Evolutionary conservation across 225 moss, liverwort and hornwort genomes (phyloP).

Genomic region (Physcomitrellopsis africana): DNA sequence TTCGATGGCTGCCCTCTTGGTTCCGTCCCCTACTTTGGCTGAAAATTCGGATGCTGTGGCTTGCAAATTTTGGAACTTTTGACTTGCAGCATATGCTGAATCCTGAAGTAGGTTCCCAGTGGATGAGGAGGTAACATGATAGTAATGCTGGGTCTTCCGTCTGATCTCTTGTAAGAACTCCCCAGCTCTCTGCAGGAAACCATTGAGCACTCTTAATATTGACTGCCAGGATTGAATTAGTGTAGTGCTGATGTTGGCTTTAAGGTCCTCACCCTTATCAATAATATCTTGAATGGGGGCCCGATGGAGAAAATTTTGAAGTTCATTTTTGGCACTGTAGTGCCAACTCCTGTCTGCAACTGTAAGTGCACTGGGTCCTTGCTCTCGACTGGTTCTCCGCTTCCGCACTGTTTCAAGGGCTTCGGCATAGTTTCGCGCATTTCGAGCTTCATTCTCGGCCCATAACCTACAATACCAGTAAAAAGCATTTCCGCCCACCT

Average conservation of each 20-base stretch:
- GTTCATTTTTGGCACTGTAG: slow-evolving; percentile 22
- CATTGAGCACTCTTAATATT: slow-evolving; percentile 23
- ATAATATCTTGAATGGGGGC: slow-evolving; percentile 48
- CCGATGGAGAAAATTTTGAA: slow-evolving; percentile 42
- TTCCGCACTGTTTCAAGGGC: slow-evolving; percentile 43
- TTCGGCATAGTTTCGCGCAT: too few relatives aligned
- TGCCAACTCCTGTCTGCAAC: slow-evolving; percentile 41
- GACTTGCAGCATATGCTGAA: slow-evolving; percentile 12
- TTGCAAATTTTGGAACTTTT: neutral
- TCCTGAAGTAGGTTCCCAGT: slow-evolving; percentile 38
- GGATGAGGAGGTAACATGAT: slow-evolving; percentile 31
- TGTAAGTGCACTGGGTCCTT: slow-evolving; percentile 41
- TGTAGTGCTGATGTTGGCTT: slow-evolving; percentile 34
- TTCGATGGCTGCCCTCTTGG: slow-evolving; percentile 43
- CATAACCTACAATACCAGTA: too few relatives aligned
- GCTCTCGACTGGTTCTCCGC: slow-evolving; percentile 49
- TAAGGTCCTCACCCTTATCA: slow-evolving; percentile 44
- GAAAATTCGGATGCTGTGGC: slow-evolving; percentile 30
- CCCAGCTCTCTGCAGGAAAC: slow-evolving; percentile 22
- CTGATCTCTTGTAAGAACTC: slow-evolving; percentile 33
- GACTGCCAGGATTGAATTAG: slow-evolving; percentile 37
- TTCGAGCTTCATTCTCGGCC: too few relatives aligned
- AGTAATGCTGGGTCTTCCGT: neutral
- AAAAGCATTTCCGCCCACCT: too few relatives aligned
- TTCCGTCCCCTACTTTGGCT: slow-evolving; percentile 32